These are phyloP conservation scores for Pelargonium citronellum DNA, from an alignment of 441 rosid genomes.

Conservation along the genomic window DNA sequence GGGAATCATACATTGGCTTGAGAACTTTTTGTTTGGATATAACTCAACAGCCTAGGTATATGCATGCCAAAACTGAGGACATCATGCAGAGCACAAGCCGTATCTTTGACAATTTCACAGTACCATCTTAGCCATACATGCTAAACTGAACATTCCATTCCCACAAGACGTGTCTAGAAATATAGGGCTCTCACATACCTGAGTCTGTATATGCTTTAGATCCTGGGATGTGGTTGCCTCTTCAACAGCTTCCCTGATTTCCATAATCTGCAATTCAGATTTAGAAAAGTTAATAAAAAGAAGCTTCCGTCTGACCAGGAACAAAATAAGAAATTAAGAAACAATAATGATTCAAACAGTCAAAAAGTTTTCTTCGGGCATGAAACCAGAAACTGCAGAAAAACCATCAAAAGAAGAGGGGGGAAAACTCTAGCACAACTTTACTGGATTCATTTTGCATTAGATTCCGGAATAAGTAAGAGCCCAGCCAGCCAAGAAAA, in stretches of 20 bases:
- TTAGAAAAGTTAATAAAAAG: not conserved
- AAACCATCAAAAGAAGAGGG: not conserved
- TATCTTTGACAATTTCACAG: not conserved
- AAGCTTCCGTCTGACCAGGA: not conserved
- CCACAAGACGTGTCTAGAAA: slow-evolving; percentile 12
- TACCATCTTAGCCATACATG: not conserved
- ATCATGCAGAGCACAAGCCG: not conserved
- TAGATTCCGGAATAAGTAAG: not conserved
- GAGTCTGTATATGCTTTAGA: slow-evolving; percentile 50
- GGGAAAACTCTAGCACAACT: not conserved
- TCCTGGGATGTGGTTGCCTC: slow-evolving; percentile 61
- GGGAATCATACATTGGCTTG: not conserved
- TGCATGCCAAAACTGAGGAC: not conserved
- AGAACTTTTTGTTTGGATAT: not conserved
- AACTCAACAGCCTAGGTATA: not conserved
- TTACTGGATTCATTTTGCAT: not conserved
- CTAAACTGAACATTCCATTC: not conserved
- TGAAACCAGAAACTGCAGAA: not conserved
- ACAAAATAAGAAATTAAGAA: slow-evolving; percentile 4
- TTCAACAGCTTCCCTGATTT: slow-evolving; percentile 83
- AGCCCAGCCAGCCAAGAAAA: not conserved
- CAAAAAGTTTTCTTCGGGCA: not conserved
- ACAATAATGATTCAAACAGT: not conserved
- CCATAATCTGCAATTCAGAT: slow-evolving; percentile 59
- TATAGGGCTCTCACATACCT: slow-evolving; percentile 40